These are phyloP conservation scores for Elaeagnus macrophylla DNA, from an alignment of 306 rosid species.

Conservation along the genomic window DNA sequence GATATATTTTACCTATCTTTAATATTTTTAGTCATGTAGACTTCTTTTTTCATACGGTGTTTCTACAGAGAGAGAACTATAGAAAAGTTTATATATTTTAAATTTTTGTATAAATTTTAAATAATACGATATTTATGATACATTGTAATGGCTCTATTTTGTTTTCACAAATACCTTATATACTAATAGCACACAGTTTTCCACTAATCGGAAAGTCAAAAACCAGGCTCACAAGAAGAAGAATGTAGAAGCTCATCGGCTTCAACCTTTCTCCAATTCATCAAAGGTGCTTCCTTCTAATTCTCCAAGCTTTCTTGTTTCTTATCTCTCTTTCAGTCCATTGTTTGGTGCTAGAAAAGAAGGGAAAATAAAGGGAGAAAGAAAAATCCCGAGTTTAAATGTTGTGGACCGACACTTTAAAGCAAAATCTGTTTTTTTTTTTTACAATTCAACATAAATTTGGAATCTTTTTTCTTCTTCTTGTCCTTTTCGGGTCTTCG, in stretches of 20 bases:
- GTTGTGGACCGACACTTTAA: background rate
- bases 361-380: background rate
- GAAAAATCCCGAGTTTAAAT: background rate
- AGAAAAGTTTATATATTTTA: too few relatives aligned
- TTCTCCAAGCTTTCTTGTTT: background rate
- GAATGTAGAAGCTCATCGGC: conserved; percentile 5
- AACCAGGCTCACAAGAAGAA: background rate
- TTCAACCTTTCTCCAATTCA: conserved; percentile 2
- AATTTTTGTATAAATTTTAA: too few relatives aligned
- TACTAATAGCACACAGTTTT: conserved; percentile 4
- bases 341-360: too few relatives aligned
- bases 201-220: conserved; percentile 1
- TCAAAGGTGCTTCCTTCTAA: conserved; percentile 1
- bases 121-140: too few relatives aligned
- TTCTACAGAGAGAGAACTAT: too few relatives aligned
- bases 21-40: too few relatives aligned
- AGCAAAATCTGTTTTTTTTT: conserved; percentile 15
- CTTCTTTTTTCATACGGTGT: too few relatives aligned
- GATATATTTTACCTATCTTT: too few relatives aligned
- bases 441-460: background rate
- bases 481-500: background rate
- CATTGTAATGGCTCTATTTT: too few relatives aligned
- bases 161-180: too few relatives aligned
- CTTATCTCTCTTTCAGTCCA: conserved; percentile 4
- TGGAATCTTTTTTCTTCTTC: conserved; percentile 4